Evolutionary conservation across 805 yeast genomes (phyloP).

Genomic region (Grigorovia yakushimaensis): DNA sequence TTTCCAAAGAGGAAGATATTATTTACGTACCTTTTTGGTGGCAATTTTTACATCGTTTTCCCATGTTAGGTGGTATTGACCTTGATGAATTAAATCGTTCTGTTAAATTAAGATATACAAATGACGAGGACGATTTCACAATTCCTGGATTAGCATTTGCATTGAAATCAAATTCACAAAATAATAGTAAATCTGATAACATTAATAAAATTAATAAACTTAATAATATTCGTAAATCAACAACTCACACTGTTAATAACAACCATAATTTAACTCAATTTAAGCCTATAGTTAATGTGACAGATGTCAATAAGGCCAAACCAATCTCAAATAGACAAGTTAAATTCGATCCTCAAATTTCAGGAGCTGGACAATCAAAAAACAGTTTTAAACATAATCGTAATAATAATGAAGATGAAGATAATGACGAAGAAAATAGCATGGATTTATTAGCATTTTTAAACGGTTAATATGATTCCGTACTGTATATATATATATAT

Average conservation of each 20-base stretch:
- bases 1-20: neutral
- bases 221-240: neutral
- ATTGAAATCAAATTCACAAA: conserved; percentile 2
- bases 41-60: conserved; percentile 21
- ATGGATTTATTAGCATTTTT: conserved; percentile 23
- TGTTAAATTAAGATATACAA: conserved; percentile 11
- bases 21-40: conserved; percentile 18
- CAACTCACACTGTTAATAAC: neutral
- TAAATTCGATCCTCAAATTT: neutral
- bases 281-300: neutral
- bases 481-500: neutral
- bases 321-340: neutral
- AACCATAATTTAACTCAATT: neutral
- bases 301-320: neutral
- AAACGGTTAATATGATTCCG: conserved; percentile 7
- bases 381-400: no score
- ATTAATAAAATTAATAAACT: neutral
- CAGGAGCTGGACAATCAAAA: neutral
- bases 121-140: conserved; percentile 14
- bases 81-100: conserved; percentile 24
- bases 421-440: neutral
- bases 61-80: conserved; percentile 26
- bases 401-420: neutral
- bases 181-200: neutral
- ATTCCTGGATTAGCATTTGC: conserved; percentile 21